Base-by-base conservation (phyloP, 192 early-diverging fungal genomes). In the Thoreauomyces humboldtii region DNA sequence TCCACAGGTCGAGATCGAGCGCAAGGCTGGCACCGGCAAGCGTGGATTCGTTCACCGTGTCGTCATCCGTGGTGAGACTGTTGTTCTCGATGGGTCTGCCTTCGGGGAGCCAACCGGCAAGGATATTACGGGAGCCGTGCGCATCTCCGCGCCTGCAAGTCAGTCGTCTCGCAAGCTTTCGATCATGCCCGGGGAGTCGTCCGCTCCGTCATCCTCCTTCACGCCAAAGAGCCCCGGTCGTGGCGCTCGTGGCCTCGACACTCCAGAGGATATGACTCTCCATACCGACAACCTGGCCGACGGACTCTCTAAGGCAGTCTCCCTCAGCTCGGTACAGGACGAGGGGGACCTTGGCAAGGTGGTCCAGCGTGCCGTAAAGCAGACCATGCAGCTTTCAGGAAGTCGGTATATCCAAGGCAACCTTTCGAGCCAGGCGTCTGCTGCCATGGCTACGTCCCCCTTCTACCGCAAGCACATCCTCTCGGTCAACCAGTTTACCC, bases 381-480 rank as follows among this genome's bases (percentile, higher is more conserved):
- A 76, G 47, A 68, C 41, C 42, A 57, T 80, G 35, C 44, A 61
- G 28, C 31, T 55, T 29, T 71, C 71, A 28, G 61, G 67, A 21
- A 50, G 67, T 28, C 63, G 61, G 50, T 81, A 79, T 53, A 79
- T 79, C 38, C 65, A 73, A 0, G 74, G 70, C 24, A 62, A 69
- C 53, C 67, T 81, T 41, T 74, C 75, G 64, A 31, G 70, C 51
- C 73, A 77, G 4, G 44, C 76, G 33, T 69, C 83, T 24, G 77
- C 85, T 9, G 72, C 86, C 36, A 63, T 90, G 45, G 79, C 77
- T 65, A 65, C 77, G 48, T 90, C 91, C 31, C 89, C 93, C 32
- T 99, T 96, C 83, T 95, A 85, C 70, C 88, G 88, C 67, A 93
- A 96, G 78, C 89, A 98, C 76, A 92, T 99, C 33, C 76, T 96